Conservation (phyloP, 2,329 filamentous ascomycete species). For the Colletotrichum graminicola region DNA sequence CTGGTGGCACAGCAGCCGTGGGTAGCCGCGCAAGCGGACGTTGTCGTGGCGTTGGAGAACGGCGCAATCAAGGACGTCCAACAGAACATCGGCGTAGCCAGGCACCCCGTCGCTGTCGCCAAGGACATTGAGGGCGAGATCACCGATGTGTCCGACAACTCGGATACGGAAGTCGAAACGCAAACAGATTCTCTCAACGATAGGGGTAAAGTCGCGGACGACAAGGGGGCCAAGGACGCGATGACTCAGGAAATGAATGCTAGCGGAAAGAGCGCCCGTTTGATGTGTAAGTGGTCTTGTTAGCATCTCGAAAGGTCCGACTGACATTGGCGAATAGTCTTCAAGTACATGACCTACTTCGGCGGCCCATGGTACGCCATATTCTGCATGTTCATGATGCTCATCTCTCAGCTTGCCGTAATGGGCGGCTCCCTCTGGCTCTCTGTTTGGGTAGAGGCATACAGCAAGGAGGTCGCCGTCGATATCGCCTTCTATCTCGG, state of each 20-base stretch:
- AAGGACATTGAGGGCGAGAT: slow-evolving; percentile 53
- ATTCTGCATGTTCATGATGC: slow-evolving; percentile 53
- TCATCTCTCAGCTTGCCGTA: slow-evolving; percentile 57
- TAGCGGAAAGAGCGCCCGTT: slow-evolving; percentile 59
- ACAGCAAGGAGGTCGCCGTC: slow-evolving; percentile 57
- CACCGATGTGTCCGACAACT: slow-evolving; percentile 46
- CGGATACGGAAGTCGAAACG: slow-evolving; percentile 48
- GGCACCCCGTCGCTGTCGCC: slow-evolving; percentile 59
- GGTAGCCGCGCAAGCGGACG: slow-evolving; percentile 64
- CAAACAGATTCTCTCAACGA: slow-evolving; percentile 49
- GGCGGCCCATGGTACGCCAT: slow-evolving; percentile 59
- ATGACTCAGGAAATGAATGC: slow-evolving; percentile 62
- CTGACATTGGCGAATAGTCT: slow-evolving; percentile 50
- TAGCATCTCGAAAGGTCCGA: slow-evolving; percentile 1
- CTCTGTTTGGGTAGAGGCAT: slow-evolving; percentile 66
- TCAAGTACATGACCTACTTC: slow-evolving; percentile 65
- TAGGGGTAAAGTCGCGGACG: slow-evolving; percentile 50
- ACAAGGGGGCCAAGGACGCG: slow-evolving; percentile 56
- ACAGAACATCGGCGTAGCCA: slow-evolving; percentile 59
- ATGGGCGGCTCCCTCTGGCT: slow-evolving; percentile 63
- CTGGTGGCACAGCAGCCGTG: slow-evolving; percentile 69
- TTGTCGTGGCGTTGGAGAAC: slow-evolving; percentile 60
- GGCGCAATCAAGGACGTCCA: slow-evolving; percentile 57
- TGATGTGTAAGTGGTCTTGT: slow-evolving; percentile 54
- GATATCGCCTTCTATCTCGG: slow-evolving; percentile 65